Evolutionary conservation across 2,329 filamentous ascomycete genomes (phyloP).

Genomic region (Claviceps sp.): DNA sequence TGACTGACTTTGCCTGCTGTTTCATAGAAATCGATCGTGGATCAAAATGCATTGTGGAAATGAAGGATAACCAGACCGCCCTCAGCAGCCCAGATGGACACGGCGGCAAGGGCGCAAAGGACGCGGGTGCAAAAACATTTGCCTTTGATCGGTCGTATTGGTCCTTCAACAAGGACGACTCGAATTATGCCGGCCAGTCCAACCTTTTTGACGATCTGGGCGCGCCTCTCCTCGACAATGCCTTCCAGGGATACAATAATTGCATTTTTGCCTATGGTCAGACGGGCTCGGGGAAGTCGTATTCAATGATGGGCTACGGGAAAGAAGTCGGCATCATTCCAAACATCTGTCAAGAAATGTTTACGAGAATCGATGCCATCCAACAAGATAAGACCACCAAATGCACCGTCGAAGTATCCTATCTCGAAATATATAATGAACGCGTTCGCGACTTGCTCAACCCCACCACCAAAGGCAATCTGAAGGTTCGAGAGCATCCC

Average conservation of each 20-base stretch:
- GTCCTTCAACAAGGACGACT: conserved; percentile 78
- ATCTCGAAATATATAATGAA: conserved; percentile 98
- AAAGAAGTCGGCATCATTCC: conserved; percentile 93
- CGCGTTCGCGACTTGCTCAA: conserved; percentile 91
- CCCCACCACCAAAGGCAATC: conserved; percentile 85
- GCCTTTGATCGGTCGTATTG: conserved; percentile 97
- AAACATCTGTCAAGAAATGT: conserved; percentile 96
- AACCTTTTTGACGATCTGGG: conserved; percentile 82
- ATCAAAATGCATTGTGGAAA: conserved; percentile 93
- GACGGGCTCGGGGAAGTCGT: conserved; percentile 96
- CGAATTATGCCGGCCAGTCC: conserved; percentile 80
- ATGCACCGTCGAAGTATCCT: conserved; percentile 95
- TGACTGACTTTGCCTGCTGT: conserved; percentile 2
- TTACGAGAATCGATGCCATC: conserved; percentile 63
- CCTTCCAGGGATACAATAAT: conserved; percentile 97
- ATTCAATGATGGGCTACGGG: conserved; percentile 99
- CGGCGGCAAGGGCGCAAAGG: conserved; percentile 52
- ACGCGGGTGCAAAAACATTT: conserved; percentile 67
- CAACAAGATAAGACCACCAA: conserved; percentile 61
- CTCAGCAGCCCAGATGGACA: conserved; percentile 58
- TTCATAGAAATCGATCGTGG: conserved; percentile 74
- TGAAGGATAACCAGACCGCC: conserved; percentile 87
- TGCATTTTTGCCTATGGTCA: conserved; percentile 99
- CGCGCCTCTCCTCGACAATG: conserved; percentile 86
- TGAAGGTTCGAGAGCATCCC: conserved; percentile 95